phyloP scores from a whole-genome alignment of 495 filamentous ascomycete species.

The Penicillium malachiteum region DNA sequence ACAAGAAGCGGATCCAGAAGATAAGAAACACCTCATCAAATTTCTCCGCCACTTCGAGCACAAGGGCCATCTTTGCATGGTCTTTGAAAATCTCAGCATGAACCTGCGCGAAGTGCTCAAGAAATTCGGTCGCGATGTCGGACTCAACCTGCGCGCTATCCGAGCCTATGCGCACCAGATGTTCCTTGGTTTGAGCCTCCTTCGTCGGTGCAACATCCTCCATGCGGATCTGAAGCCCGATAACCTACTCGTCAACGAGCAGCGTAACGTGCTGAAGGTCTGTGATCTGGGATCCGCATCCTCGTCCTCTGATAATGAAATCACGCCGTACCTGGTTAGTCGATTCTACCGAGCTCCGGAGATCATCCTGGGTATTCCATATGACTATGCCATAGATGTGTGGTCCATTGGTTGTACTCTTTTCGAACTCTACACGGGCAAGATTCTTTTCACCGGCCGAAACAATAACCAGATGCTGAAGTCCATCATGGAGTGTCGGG shows the following conservation, averaged over 20 bases:
- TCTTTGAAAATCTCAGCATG: slow-evolving; percentile 90
- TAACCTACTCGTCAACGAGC: slow-evolving; percentile 90
- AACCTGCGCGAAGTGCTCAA: slow-evolving; percentile 95
- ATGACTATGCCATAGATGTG: slow-evolving; percentile 92
- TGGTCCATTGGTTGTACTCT: slow-evolving; percentile 98
- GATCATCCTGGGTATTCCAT: slow-evolving; percentile 92
- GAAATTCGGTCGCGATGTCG: slow-evolving; percentile 91
- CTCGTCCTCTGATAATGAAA: slow-evolving; percentile 83
- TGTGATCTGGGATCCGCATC: slow-evolving; percentile 95
- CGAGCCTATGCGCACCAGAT: slow-evolving; percentile 90
- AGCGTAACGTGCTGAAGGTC: slow-evolving; percentile 82
- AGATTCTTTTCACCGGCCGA: slow-evolving; percentile 91
- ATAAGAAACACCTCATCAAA: slow-evolving; percentile 89
- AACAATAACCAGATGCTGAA: slow-evolving; percentile 98
- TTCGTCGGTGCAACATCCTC: slow-evolving; percentile 88
- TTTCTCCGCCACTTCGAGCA: slow-evolving; percentile 87
- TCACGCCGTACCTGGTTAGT: slow-evolving; percentile 90
- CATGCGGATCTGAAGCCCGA: slow-evolving; percentile 97
- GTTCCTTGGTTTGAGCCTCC: slow-evolving; percentile 79
- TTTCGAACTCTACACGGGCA: slow-evolving; percentile 95
- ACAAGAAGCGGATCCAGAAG: slow-evolving; percentile 76
- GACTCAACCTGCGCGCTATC: slow-evolving; percentile 83
- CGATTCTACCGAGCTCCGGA: slow-evolving; percentile 97
- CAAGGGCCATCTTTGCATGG: slow-evolving; percentile 92
- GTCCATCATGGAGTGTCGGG: slow-evolving; percentile 92